Conservation (phyloP, 768 basidiomycete species). For the Boletus rufocinnamomeus region DNA sequence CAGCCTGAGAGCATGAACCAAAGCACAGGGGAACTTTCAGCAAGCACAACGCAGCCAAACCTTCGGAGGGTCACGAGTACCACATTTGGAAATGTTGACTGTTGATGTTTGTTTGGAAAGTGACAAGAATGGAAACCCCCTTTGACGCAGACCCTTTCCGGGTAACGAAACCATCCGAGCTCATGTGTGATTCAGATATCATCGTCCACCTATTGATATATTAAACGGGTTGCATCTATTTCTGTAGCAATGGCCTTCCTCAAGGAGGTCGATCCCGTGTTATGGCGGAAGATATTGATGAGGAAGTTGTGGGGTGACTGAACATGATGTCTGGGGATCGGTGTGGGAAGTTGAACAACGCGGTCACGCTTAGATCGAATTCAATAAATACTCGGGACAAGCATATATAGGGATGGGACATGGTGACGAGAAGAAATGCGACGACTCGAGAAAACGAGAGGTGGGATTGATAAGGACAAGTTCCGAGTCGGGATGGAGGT, state of each 20-base stretch:
- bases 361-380: background rate
- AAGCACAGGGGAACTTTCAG: conserved; percentile 19
- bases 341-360: background rate
- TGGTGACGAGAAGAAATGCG: background rate
- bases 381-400: background rate
- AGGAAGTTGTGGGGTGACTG: background rate
- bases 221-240: no score
- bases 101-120: conserved; percentile 17
- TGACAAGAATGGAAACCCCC: conserved; percentile 15
- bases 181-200: no score
- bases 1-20: conserved; percentile 1
- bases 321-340: background rate
- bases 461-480: background rate
- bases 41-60: conserved; percentile 15
- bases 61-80: conserved; percentile 3
- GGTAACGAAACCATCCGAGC: no score
- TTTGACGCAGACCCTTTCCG: no score
- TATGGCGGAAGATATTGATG: background rate
- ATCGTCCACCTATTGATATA: no score
- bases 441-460: background rate
- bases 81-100: conserved; percentile 21
- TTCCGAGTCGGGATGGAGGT: conserved; percentile 3
- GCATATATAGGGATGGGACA: background rate
- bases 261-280: background rate
- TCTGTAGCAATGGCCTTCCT: no score